Percentiles rank a stretch among this genome's conserved stretches.
Evolutionary conservation across 495 filamentous ascomycete species (phyloP).

Genomic region (Cudoniella acicularis): DNA sequence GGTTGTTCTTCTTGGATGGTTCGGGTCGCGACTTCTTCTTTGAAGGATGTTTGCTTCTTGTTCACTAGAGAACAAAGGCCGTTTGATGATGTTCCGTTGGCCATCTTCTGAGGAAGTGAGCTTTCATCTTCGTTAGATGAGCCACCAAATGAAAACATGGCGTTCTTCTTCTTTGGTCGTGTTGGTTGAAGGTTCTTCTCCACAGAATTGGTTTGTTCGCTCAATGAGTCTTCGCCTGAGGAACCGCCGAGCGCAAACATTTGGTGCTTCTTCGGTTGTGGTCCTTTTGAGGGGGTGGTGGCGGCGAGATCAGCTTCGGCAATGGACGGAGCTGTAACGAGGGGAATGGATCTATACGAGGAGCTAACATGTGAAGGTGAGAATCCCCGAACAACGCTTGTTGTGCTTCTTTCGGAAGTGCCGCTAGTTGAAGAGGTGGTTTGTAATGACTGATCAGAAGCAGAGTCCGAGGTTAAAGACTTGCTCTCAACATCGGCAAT

Average conservation of each 20-base stretch:
- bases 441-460: constrained; percentile 12
- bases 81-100: constrained; percentile 49
- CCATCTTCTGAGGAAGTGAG: constrained; percentile 69
- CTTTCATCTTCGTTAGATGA: constrained; percentile 81
- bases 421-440: constrained; percentile 19
- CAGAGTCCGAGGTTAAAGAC: constrained; percentile 5
- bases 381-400: constrained; percentile 84
- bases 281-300: constrained; percentile 35
- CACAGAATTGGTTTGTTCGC: constrained; percentile 40
- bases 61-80: constrained; percentile 36
- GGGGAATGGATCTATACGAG: constrained; percentile 57
- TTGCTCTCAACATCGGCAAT: constrained; percentile 4
- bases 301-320: constrained; percentile 25
- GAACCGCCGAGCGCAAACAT: constrained; percentile 56
- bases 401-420: constrained; percentile 48
- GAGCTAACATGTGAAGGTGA: constrained; percentile 73
- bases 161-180: constrained; percentile 56
- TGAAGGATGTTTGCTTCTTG: constrained; percentile 85
- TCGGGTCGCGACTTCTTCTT: constrained; percentile 65
- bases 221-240: constrained; percentile 40
- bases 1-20: constrained; percentile 55
- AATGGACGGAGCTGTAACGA: constrained; percentile 44
- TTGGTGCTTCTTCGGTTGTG: constrained; percentile 45
- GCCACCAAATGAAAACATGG: constrained; percentile 74
- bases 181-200: constrained; percentile 41